Evolutionary conservation across 768 basidiomycete genomes (phyloP), one percentile per base, ranked within the genome.

Genomic region (Exsudoporus frostii): DNA sequence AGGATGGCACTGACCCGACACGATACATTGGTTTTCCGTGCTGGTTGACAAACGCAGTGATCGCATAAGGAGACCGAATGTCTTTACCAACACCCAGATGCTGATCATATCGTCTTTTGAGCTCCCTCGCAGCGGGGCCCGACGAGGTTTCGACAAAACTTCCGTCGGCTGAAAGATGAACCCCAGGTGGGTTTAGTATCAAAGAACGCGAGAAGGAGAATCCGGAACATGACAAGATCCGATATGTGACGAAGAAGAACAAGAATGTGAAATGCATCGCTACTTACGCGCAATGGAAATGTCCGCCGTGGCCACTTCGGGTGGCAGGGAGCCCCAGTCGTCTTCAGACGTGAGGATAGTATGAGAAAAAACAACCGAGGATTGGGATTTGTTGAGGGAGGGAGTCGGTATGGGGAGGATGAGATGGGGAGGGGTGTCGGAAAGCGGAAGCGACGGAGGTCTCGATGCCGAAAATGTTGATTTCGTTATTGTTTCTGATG

Each of bases 121-220:
- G 74, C 60, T 88, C 88, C 37, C 82, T 81, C 13, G 90, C 90
- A 27, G 86, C 88, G 14, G 78, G 75, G 3, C 84, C 88, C 47
- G 85, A 89, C 6, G 89, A 81, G 2, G 88, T 92, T 63, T 93
- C 90, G 20, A 92, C 82, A 65, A 86, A 92, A 39, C 76, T 86
- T 51, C 82, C 83, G 64, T 92, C 87, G 60, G 79, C 90, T 81
- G 79, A 20, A 54, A 50, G 25, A 49, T 17, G n/a, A 38, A n/a
- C 1, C 9, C 14, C 39, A 40, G 39, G 61, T 25, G 5, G 19
- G 33, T 39, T 55, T 30, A 55, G 54, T 17, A 46, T 34, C 8
- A 45, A 17, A 24, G 11, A 41, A 32, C 25, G 33, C 27, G 8
- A 45, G 20, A 33, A 14, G 33, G 24, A 9, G 55, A 42, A n/a